These are phyloP conservation scores for Daphne laureola DNA, from an alignment of 441 rosid genomes.

Conservation along the genomic window DNA sequence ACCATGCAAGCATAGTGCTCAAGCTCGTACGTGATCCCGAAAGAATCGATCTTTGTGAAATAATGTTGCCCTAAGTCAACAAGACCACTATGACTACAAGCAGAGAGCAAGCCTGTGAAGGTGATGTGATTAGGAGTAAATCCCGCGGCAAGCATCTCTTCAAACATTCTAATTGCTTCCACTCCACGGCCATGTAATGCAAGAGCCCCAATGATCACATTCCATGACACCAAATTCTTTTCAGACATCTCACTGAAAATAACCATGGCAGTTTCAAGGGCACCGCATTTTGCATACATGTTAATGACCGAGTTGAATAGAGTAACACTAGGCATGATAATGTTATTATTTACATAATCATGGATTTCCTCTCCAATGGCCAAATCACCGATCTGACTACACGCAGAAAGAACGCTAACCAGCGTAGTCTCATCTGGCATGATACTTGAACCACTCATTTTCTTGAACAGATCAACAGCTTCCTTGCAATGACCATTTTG, in stretches of 20 bases:
- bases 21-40: conserved; percentile 18
- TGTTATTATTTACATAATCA: conserved; percentile 6
- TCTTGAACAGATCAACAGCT: conserved; percentile 25
- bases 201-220: conserved; percentile 17
- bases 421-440: conserved; percentile 24
- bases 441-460: conserved; percentile 13
- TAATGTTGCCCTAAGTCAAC: conserved; percentile 16
- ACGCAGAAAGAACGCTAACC: conserved; percentile 22
- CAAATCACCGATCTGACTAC: conserved; percentile 20
- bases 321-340: neutral
- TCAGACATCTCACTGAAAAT: conserved; percentile 19
- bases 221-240: conserved; percentile 13
- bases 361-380: conserved; percentile 19
- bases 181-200: conserved; percentile 25
- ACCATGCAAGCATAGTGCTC: conserved; percentile 34
- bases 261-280: conserved; percentile 15
- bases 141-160: conserved; percentile 21
- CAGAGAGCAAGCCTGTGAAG: conserved; percentile 29
- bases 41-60: conserved; percentile 18
- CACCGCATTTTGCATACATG: conserved; percentile 28
- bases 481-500: conserved; percentile 16
- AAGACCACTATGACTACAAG: conserved; percentile 31
- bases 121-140: conserved; percentile 22
- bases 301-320: conserved; percentile 19
- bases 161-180: conserved; percentile 20